Evolutionary conservation across 345 rosid species (phyloP).

Genomic region (Balakata baccata): DNA sequence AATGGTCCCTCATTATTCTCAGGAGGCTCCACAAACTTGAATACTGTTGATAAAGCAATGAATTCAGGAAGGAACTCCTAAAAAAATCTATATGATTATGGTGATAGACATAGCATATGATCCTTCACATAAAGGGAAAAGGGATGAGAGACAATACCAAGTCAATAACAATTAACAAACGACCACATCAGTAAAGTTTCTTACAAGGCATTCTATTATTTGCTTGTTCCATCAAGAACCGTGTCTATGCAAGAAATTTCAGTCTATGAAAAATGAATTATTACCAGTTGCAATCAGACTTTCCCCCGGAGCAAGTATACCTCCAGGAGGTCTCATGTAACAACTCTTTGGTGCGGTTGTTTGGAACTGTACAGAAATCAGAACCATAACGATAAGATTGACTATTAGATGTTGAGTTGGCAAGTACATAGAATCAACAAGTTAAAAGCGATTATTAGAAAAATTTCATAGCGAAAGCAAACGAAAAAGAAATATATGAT

Average conservation of each 20-base stretch:
- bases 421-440: background rate
- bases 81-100: background rate
- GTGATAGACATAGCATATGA: background rate
- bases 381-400: background rate
- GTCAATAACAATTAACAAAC: too few species aligned
- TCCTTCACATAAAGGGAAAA: background rate
- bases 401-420: background rate
- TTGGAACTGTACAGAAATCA: constrained; percentile 22
- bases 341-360: constrained; percentile 40
- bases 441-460: background rate
- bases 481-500: too few species aligned
- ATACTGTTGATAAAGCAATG: constrained; percentile 20
- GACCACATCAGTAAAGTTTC: too few species aligned
- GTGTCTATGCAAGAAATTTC: too few species aligned
- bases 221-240: too few species aligned
- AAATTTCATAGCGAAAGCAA: too few species aligned
- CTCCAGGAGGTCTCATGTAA: constrained; percentile 41
- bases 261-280: too few species aligned
- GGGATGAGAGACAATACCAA: too few species aligned
- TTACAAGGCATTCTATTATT: too few species aligned
- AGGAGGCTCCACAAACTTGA: constrained; percentile 41
- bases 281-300: constrained; percentile 37
- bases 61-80: background rate
- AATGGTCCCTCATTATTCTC: constrained; percentile 31
- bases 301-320: constrained; percentile 36